Percentiles rank a stretch among this genome's conserved stretches.
Conservation (phyloP, 805 yeast genomes). For the Novakomyces olei region DNA sequence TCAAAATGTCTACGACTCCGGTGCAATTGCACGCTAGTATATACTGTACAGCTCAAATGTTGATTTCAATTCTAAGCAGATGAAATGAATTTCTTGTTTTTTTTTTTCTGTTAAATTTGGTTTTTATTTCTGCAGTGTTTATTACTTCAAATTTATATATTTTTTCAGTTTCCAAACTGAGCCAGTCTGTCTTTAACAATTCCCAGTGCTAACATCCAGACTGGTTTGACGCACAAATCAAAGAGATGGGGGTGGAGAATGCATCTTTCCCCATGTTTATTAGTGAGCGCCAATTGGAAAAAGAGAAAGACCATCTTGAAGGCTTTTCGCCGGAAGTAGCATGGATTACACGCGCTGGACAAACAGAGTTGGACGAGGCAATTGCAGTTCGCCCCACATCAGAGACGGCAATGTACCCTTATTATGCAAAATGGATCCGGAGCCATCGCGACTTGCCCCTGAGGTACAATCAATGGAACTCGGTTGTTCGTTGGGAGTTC, state of each 20-base stretch:
- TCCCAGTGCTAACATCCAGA: no score
- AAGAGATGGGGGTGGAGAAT: conserved; percentile 74
- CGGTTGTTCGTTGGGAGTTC: conserved; percentile 99
- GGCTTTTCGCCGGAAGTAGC: conserved; percentile 99
- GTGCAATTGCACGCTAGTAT: no score
- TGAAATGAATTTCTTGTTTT: no score
- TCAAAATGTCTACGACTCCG: no score
- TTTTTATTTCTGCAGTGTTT: no score
- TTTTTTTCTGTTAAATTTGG: no score
- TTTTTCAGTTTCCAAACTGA: no score
- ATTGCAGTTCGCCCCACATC: conserved; percentile 98
- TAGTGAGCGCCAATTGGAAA: conserved; percentile 74
- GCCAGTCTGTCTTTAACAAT: no score
- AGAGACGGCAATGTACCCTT: conserved; percentile 98
- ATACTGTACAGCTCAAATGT: no score
- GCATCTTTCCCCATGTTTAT: conserved; percentile 98
- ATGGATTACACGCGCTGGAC: conserved; percentile 96
- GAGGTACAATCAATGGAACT: conserved; percentile 96
- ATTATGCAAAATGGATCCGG: conserved; percentile 96
- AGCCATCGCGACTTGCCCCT: conserved; percentile 95
- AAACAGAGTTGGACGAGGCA: conserved; percentile 86
- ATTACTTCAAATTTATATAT: no score
- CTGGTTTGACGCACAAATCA: conserved; percentile 65
- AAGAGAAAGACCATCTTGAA: conserved; percentile 94
- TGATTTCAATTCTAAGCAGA: no score